Evolutionary conservation across 768 basidiomycete genomes (phyloP).

Genomic region (Xerocomellus chrysenteron): DNA sequence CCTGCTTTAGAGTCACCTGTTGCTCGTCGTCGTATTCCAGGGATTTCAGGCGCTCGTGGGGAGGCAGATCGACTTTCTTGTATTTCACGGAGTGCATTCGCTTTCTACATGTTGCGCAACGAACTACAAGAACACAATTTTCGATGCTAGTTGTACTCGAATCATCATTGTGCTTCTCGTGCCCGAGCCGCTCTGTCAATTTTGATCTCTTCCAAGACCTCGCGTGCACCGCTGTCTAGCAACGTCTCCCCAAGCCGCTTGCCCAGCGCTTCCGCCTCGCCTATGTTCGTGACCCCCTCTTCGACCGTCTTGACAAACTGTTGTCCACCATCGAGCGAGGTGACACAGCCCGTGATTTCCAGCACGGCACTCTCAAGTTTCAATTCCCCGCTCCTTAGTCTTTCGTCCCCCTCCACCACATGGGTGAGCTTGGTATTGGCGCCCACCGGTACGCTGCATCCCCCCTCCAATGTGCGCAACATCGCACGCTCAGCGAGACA

Average conservation of each 20-base stretch:
- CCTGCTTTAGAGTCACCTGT: slow-evolving; percentile 74
- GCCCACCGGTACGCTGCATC: slow-evolving; percentile 96
- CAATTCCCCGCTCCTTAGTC: slow-evolving; percentile 30
- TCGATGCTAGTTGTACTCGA: neutral
- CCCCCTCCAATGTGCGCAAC: slow-evolving; percentile 89
- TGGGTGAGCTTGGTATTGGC: slow-evolving; percentile 53
- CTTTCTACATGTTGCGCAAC: slow-evolving; percentile 12
- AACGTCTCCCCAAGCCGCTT: slow-evolving; percentile 61
- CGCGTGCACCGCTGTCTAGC: slow-evolving; percentile 67
- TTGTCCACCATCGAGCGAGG: slow-evolving; percentile 67
- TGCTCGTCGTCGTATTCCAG: slow-evolving; percentile 39
- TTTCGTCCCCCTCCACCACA: slow-evolving; percentile 30
- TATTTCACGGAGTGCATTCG: slow-evolving; percentile 23
- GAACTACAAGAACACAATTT: slow-evolving; percentile 27
- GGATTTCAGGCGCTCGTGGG: slow-evolving; percentile 67
- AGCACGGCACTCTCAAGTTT: slow-evolving; percentile 42
- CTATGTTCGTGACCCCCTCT: slow-evolving; percentile 47
- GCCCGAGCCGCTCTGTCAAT: slow-evolving; percentile 54
- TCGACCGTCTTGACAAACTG: slow-evolving; percentile 70
- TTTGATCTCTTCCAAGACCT: slow-evolving; percentile 84
- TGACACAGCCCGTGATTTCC: slow-evolving; percentile 78
- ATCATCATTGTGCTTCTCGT: slow-evolving; percentile 35
- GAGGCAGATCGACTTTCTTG: slow-evolving; percentile 50
- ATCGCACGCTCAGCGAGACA: slow-evolving; percentile 86
- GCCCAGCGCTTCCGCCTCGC: slow-evolving; percentile 72